Conservation (phyloP, 1,139 yeast genomes). For the Arxiozyma slooffiae region DNA sequence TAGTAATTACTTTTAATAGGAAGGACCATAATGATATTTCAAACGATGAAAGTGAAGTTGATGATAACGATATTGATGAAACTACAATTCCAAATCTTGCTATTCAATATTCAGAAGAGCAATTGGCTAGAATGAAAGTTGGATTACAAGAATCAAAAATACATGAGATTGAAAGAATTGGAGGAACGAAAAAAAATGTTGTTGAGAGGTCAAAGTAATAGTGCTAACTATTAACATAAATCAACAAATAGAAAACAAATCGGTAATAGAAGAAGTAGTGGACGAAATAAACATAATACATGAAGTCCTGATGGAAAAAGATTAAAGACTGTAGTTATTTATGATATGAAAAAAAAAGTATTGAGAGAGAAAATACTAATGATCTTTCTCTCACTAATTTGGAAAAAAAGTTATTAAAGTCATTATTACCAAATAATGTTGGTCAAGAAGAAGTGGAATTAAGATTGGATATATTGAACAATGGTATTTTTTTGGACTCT, state of each 20-base stretch:
- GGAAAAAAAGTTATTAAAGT: constrained; percentile 73
- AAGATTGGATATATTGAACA: constrained; percentile 90
- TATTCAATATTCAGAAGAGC: constrained; percentile 78
- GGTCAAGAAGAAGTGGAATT: constrained; percentile 78
- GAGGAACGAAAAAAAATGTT: constrained; percentile 35
- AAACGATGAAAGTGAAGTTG: constrained; percentile 31
- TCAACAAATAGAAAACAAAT: constrained; percentile 8
- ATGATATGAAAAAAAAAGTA: constrained; percentile 94
- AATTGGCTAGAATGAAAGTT: constrained; percentile 72
- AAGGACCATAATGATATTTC: constrained; percentile 33
- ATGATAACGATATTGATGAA: constrained; percentile 63
- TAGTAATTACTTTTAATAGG: constrained; percentile 24
- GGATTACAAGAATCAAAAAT: constrained; percentile 76
- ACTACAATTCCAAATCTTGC: constrained; percentile 74
- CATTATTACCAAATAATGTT: constrained; percentile 70
- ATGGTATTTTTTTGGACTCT: constrained; percentile 71
- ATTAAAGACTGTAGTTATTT: constrained; percentile 50
- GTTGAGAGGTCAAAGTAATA: constrained; percentile 27
- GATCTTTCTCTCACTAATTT: constrained; percentile 67
- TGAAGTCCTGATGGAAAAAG: constrained; percentile 22
- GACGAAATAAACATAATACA: constrained; percentile 8
- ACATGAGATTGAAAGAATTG: constrained; percentile 54
- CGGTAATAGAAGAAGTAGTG: constrained; percentile 9
- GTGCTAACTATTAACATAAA: constrained; percentile 4
- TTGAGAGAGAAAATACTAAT: constrained; percentile 77